Evolutionary conservation across 495 filamentous ascomycete genomes (phyloP), one percentile per base, ranked within the genome.

Genomic region (Glutinoglossum americanum): DNA sequence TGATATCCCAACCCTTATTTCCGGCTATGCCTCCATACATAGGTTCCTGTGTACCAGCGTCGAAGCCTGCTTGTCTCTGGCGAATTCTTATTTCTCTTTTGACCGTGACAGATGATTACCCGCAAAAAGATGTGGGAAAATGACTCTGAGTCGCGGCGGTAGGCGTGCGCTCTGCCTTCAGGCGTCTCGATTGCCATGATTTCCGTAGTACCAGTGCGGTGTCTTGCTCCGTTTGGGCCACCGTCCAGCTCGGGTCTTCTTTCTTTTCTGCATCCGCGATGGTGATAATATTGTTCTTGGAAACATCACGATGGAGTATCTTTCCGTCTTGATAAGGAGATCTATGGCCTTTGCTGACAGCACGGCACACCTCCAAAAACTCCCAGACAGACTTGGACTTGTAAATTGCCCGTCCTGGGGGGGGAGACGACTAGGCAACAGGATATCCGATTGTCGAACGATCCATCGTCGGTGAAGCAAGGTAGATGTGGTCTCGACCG

Each of bases 261-360:
- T 45, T 60, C 32, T 54, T 37, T 39, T 44, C 45, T 27, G 51
- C 51, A 37, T 51, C 26, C 11, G 66, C 54, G 21, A 60, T 67
- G 1, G 65, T 70, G 37, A 70, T 65, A 51, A 70, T 65, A 59
- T 69, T 71, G 57, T 70, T 70, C 30, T 67, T 62, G 0, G 68
- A 71, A 17, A 71, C 66, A 57, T 70, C 64, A 26, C 66, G 62
- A 61, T 72, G 63, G 48, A 71, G 69, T 39, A 72, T 70, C 0
- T 68, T 65, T 57, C 67, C 64, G 25, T 60, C 60, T 15, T 59
- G 28, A 54, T 62, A 65, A 11, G 71, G 68, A 48, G 61, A 69
- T 58, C 33, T 60, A 57, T 68, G 61, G 57, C 48, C 69, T 26
- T 45, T 33, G 55, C 67, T 57, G 51, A 57, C 59, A 59, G 68